Percentiles rank a stretch among this genome's conserved stretches.
Conservation (phyloP, 2,329 filamentous ascomycete genomes). For the Furcasterigmium sp. region DNA sequence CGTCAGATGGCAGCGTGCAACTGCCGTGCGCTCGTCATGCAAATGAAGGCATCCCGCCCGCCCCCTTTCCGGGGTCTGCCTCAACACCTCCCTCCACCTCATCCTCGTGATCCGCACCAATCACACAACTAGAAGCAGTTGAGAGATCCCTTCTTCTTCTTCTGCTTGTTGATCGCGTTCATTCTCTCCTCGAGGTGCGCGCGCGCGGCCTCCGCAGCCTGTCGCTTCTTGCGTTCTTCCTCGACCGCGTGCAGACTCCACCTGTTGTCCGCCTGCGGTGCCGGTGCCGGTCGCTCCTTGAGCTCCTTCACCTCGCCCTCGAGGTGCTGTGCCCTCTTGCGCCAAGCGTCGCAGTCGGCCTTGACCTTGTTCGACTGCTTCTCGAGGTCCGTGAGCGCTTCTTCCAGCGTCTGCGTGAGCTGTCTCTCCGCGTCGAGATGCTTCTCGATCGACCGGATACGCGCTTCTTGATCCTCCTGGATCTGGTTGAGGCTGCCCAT, state of each 20-base stretch:
- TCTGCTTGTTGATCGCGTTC: conserved; percentile 84
- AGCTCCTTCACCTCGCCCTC: conserved; percentile 68
- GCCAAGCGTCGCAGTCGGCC: conserved; percentile 83
- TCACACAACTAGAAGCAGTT: conserved; percentile 79
- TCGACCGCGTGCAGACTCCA: conserved; percentile 86
- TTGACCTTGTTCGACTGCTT: conserved; percentile 88
- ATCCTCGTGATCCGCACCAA: conserved; percentile 9
- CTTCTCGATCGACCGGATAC: conserved; percentile 94
- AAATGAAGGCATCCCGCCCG: too few relatives aligned
- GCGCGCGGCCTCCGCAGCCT: conserved; percentile 82
- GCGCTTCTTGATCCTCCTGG: conserved; percentile 90
- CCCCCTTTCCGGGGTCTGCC: too few relatives aligned
- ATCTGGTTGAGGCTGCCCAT: conserved; percentile 65
- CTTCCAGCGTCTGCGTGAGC: conserved; percentile 89
- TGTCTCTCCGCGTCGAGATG: conserved; percentile 94
- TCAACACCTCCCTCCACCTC: too few relatives aligned
- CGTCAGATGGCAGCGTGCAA: too few relatives aligned
- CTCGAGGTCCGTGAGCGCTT: conserved; percentile 91
- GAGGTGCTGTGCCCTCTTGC: conserved; percentile 73
- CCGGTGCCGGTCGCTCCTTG: conserved; percentile 41
- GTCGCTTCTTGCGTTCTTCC: conserved; percentile 89
- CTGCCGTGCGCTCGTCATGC: too few relatives aligned
- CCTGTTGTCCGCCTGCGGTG: conserved; percentile 48
- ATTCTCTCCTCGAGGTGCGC: conserved; percentile 92
- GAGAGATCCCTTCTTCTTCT: conserved; percentile 90